Evolutionary conservation across 2,329 filamentous ascomycete species (phyloP), one percentile per base, ranked within the genome.

Genomic region (Monilinia fructicola): DNA sequence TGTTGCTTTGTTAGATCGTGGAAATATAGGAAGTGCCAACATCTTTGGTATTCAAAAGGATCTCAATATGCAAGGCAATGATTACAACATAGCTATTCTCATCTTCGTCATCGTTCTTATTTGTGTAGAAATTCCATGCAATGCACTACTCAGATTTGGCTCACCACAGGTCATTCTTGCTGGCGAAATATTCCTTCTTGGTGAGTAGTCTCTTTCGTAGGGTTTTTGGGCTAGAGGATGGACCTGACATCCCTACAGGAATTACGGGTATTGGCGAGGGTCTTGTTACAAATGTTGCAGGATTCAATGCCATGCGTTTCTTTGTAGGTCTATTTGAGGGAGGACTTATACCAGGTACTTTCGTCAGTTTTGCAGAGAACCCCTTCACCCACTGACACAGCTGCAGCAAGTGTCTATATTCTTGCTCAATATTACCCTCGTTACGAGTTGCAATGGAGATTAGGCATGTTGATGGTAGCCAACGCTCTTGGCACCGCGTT

Each of bases 231-330:
- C 42, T 38, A 35, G 14, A 35, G 21, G 28, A 21, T 48, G 21
- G 4, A 35, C 10, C 23, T 59, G 3, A 42, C 40, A 42, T 42
- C 9, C 12, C 16, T 11, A 35, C 48, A 59, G 26, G 26, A n/a
- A 46, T 59, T 5, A 21, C 26, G 3, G 55, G 40, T 16, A 35
- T 59, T 59, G 55, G 55, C 21, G 26, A 59, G 11, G 40, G 40
- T n/a, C 40, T 59, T 12, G 55, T 59, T 40, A 59, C 40, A 35
- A 46, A 31, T 46, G 18, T 59, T 31, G 16, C 40, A 9, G 55
- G 55, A 4, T 59, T 46, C 26, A 31, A 59, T 46, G 26, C 40
- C 18, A 58, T 58, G 42, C 40, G 26, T 59, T 59, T 59, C 6
- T 59, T 59, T 6, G 18, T 59, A 5, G 55, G 55, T 6, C 21